These are phyloP conservation scores for Nakazawaea populi DNA, from an alignment of 805 yeast genomes.

Conservation along the genomic window DNA sequence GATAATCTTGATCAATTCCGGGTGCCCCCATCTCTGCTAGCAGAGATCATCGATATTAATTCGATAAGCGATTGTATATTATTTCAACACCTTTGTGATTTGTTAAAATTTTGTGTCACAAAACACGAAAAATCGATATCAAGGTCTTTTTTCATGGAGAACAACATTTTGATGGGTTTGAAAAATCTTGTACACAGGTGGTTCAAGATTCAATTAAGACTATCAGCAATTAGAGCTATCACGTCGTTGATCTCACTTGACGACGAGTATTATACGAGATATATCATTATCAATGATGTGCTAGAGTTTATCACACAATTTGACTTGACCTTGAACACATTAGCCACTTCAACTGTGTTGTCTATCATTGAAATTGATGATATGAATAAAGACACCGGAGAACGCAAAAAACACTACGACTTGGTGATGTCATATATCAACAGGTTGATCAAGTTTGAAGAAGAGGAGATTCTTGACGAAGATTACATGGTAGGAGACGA, in stretches of 20 bases:
- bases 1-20: slow-evolving; percentile 1
- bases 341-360: slow-evolving; percentile 63
- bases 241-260: slow-evolving; percentile 56
- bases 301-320: slow-evolving; percentile 38
- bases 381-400: slow-evolving; percentile 21
- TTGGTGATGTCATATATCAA: slow-evolving; percentile 26
- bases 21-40: background rate
- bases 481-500: background rate
- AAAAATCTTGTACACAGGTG: slow-evolving; percentile 36
- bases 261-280: slow-evolving; percentile 54
- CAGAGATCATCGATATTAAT: slow-evolving; percentile 16
- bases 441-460: slow-evolving; percentile 23
- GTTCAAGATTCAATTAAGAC: slow-evolving; percentile 46
- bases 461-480: slow-evolving; percentile 20
- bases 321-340: slow-evolving; percentile 42
- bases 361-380: slow-evolving; percentile 48
- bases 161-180: slow-evolving; percentile 52
- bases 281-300: slow-evolving; percentile 51
- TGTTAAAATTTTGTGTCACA: slow-evolving; percentile 59
- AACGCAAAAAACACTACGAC: slow-evolving; percentile 19
- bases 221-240: slow-evolving; percentile 66
- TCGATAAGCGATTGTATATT: slow-evolving; percentile 32
- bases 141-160: slow-evolving; percentile 57
- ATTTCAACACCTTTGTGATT: slow-evolving; percentile 60
- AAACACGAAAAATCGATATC: slow-evolving; percentile 57